Base-by-base conservation (phyloP, 768 basidiomycete species). In the Fistulinella prunicolor region DNA sequence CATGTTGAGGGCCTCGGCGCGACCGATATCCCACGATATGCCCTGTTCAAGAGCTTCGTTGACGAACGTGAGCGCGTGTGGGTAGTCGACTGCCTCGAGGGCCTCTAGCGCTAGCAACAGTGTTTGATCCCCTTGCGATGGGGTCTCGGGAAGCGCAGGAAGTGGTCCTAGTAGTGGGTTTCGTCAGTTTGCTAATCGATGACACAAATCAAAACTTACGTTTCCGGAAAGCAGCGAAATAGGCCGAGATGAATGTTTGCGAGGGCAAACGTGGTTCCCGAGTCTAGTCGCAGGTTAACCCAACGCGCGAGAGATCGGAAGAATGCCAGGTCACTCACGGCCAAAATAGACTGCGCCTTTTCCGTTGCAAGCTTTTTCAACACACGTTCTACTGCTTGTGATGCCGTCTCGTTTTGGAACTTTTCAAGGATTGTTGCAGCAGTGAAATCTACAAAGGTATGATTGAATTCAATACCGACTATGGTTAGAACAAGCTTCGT, bases 391-490 rank as follows among this genome's bases (percentile, higher is more conserved):
- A 98, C 92, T 0, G 89, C 74, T 44, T 82, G 77, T 4, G 87
- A 81, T 2, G 93, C 86, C 1, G 72, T 57, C 53, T 88, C 81
- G 61, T 94, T 92, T 63, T 85, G 78, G 81, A 98, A 96, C 60
- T 86, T 84, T 67, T 94, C 92, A 35, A 99, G 78, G 55, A 99
- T 95, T 14, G 94, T 93, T 0, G 89, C 85, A n/a, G 95, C 91
- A 0, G 95, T 97, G 74, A 85, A 98, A 67, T 99, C 95, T 94
- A 26, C 12, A 35, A 26, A 17, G 38, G 3, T 19, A 8, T 2
- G 9, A 42, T 39, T 39, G 21, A 42, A 41, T 34, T 16, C 23
- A 28, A 35, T 10, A 14, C 2, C 7, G 9, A 43, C 3, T 3
- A 36, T 35, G 21, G 17, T 17, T 1, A 22, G 28, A 45, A 49